A percentile compares a stretch with the other conserved stretches of the same genome.
Evolutionary conservation across 257 asterid genomes (phyloP).

Genomic region (Capsicum baccatum): DNA sequence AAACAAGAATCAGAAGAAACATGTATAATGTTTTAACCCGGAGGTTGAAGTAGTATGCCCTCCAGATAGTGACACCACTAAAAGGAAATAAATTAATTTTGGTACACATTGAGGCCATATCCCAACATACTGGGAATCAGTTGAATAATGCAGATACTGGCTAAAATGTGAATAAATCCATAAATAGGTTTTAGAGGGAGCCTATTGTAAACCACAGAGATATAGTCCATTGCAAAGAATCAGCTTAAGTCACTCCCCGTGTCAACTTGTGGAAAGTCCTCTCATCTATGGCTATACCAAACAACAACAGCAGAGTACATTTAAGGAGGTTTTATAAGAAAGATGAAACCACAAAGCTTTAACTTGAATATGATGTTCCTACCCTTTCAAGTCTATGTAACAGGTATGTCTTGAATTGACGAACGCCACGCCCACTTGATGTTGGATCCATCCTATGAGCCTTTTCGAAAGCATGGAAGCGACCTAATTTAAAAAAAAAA

Average conservation of each 20-base stretch:
- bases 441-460: conserved; percentile 87
- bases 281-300: conserved; percentile 18
- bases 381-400: conserved; percentile 85
- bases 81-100: conserved; percentile 12
- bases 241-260: conserved; percentile 26
- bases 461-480: conserved; percentile 95
- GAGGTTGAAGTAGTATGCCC: conserved; percentile 16
- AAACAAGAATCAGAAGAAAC: conserved; percentile 4
- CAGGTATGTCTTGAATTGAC: conserved; percentile 94
- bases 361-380: conserved; percentile 37
- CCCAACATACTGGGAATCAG: conserved; percentile 2
- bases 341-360: conserved; percentile 27
- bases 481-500: conserved; percentile 57
- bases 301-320: not conserved
- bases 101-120: conserved; percentile 19
- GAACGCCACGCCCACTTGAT: conserved; percentile 94
- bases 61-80: conserved; percentile 16
- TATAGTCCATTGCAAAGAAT: not conserved
- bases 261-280: conserved; percentile 16
- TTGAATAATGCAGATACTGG: not conserved
- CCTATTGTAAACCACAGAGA: not conserved
- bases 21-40: not conserved
- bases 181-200: not conserved
- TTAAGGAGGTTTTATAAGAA: conserved; percentile 23
- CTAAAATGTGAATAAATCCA: not conserved